Conservation (phyloP, 352 stramenopile genomes). For the Albugo candida region DNA sequence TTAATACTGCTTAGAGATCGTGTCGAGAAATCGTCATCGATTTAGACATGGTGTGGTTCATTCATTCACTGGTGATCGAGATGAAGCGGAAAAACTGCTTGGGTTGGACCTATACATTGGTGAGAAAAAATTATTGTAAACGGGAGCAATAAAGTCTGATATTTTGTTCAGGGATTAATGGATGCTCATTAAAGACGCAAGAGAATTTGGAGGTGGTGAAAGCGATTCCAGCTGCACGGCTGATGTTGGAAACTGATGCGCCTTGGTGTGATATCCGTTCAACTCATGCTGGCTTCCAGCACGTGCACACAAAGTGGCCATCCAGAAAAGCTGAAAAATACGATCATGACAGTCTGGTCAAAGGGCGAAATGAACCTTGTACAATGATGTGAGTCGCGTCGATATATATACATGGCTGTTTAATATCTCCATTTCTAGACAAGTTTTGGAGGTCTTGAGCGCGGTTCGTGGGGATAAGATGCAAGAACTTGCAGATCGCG, state of each 20-base stretch:
- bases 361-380: conserved; percentile 90
- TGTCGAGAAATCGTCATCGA: conserved; percentile 34
- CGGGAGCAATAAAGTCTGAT: background rate
- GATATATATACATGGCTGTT: background rate
- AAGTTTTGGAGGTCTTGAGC: conserved; percentile 72
- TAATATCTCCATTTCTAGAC: conserved; percentile 13
- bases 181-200: conserved; percentile 89
- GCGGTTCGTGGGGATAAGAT: conserved; percentile 29
- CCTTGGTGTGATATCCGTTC: conserved; percentile 93
- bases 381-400: conserved; percentile 81
- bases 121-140: conserved; percentile 2
- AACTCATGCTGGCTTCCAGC: conserved; percentile 80
- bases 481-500: conserved; percentile 19
- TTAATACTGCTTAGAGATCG: conserved; percentile 25
- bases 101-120: conserved; percentile 91
- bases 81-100: conserved; percentile 84
- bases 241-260: conserved; percentile 94
- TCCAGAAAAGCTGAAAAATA: conserved; percentile 90
- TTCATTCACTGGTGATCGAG: conserved; percentile 86
- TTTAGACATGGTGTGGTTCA: conserved; percentile 87
- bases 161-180: conserved; percentile 74
- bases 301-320: conserved; percentile 79
- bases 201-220: conserved; percentile 87
- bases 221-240: conserved; percentile 74
- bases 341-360: conserved; percentile 68